A percentile compares a stretch with the other conserved stretches of the same genome.
phyloP scores from a whole-genome alignment of 371 early-diverging fungal genomes.

The Coemansia sp. region DNA sequence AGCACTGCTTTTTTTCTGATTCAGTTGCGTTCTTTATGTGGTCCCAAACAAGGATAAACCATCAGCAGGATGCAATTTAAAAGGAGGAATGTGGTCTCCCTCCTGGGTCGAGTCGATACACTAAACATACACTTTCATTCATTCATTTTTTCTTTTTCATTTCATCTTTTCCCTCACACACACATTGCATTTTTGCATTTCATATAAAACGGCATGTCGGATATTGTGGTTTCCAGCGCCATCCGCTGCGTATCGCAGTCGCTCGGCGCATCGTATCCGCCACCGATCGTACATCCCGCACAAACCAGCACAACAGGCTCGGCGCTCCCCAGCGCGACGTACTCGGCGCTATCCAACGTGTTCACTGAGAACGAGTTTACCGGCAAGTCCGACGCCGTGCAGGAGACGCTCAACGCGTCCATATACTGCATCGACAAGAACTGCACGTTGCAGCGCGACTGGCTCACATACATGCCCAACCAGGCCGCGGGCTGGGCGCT shows the following conservation, averaged over 20 bases:
- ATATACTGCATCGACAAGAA: constrained; percentile 5
- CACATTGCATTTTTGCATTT: background rate
- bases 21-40: background rate
- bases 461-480: constrained; percentile 22
- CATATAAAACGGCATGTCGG: background rate
- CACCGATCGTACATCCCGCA: constrained; percentile 6
- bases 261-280: background rate
- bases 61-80: no score
- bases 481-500: constrained; percentile 18
- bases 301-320: background rate
- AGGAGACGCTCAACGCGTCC: background rate
- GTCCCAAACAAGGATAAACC: no score
- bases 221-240: background rate
- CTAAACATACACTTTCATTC: background rate
- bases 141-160: background rate
- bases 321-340: background rate
- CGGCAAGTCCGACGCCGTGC: background rate
- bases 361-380: background rate
- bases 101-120: no score
- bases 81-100: no score
- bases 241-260: background rate
- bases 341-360: background rate
- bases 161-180: background rate
- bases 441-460: constrained; percentile 16
- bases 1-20: no score